Evolutionary conservation across 495 filamentous ascomycete species (phyloP), one percentile per base, ranked within the genome.

Genomic region (Pyrenula massariospora): DNA sequence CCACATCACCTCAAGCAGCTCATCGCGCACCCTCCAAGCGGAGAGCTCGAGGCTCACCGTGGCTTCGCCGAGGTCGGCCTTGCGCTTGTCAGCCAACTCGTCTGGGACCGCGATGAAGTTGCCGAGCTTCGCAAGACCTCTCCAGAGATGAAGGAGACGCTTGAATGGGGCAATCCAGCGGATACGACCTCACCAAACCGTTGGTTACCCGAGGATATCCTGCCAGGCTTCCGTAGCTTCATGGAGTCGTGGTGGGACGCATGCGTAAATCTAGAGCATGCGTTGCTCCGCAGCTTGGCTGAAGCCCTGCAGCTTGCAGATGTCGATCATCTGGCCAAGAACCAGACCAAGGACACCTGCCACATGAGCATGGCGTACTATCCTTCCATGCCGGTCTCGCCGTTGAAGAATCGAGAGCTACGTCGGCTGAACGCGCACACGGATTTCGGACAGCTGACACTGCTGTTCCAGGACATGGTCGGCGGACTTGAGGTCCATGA

Each of bases 141-240:
- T 15, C 31, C 31, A 5, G 31, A 42, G 31, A 8, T 8, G 8
- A 42, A 42, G 15, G 31, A 42, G 15, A 42, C 31, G 8, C 31
- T 42, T 15, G 31, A 42, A 42, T 42, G 31, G 31, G 31, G 31
- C 31, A 42, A 42, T 15, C 31, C 31, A 5, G 31, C 31, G 8
- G 31, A 42, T 15, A 42, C 15, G 15, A 15, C 31, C 5, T 42
- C 31, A 8, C 31, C 31, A 5, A 87, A 86, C 58, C 71, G 83
- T 55, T 86, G 83, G 83, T 61, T 80, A 0, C 75, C 77, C 0
- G 74, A 83, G 31, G 62, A 71, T 2, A 66, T 71, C 1, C 67
- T 86, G 8, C 83, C 82, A 0, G 81, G 80, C 8, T 86, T 85
- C 66, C 75, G 77, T 10, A 42, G 8, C 31, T 42, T 42, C 31